Evolutionary conservation across 2,329 filamentous ascomycete genomes (phyloP).

Genomic region (Penicillium sp.): DNA sequence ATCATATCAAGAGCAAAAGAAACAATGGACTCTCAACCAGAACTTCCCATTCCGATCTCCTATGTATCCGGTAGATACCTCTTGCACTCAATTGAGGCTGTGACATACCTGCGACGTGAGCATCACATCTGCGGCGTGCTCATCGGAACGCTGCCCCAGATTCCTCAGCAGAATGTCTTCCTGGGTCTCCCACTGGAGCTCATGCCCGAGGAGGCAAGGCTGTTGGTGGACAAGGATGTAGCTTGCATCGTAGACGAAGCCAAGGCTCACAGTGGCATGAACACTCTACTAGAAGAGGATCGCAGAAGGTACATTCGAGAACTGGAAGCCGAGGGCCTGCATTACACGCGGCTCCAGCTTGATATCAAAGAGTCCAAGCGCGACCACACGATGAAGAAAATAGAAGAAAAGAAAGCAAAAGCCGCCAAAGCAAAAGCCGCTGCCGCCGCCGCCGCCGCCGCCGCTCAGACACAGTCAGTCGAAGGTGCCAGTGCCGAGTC

Average conservation of each 20-base stretch:
- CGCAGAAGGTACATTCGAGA: constrained; percentile 63
- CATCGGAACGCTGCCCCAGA: constrained; percentile 84
- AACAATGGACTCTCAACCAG: constrained; percentile 39
- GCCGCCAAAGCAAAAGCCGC: constrained; percentile 22
- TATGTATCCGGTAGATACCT: constrained; percentile 79
- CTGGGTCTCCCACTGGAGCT: constrained; percentile 85
- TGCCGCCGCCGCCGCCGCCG: constrained; percentile 11
- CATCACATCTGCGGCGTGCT: constrained; percentile 86
- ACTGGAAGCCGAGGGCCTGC: constrained; percentile 57
- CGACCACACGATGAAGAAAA: constrained; percentile 54
- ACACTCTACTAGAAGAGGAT: constrained; percentile 58
- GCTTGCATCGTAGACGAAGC: constrained; percentile 82
- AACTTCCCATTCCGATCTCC: constrained; percentile 74
- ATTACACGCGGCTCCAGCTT: constrained; percentile 49
- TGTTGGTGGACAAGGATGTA: constrained; percentile 74
- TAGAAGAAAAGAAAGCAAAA: constrained; percentile 41
- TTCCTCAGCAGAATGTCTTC: constrained; percentile 93
- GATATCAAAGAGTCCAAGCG: constrained; percentile 54
- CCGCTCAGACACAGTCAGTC: constrained; percentile 5
- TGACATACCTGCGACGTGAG: constrained; percentile 73
- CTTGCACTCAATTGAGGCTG: constrained; percentile 82
- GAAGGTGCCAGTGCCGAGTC: constrained; percentile 6
- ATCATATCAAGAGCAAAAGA: constrained; percentile 7
- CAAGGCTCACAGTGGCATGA: constrained; percentile 67
- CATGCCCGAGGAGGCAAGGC: constrained; percentile 82